A percentile compares a stretch with the other conserved stretches of the same genome.
Conservation (phyloP, 192 early-diverging fungal genomes). For the Backusella tuberculispora region DNA sequence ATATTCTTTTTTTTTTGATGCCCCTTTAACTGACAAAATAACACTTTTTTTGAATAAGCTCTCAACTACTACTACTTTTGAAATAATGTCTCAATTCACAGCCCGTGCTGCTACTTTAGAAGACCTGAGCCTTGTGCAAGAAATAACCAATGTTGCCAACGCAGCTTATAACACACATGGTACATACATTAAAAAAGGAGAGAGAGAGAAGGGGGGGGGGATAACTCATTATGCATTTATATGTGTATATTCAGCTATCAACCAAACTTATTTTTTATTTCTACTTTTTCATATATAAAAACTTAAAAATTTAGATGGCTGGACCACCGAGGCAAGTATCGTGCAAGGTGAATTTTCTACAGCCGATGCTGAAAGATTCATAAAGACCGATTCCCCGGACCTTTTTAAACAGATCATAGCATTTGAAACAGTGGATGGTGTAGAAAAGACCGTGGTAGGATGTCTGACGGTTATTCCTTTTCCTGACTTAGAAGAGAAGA, state of each 20-base stretch:
- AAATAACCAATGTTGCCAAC: not conserved
- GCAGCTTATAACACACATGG: conserved; percentile 20
- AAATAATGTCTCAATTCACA: conserved; percentile 2
- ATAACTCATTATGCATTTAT: not conserved
- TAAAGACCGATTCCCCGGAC: not conserved
- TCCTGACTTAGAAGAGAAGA: not conserved
- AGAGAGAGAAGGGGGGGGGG: too few relatives aligned
- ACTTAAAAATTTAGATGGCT: conserved; percentile 1
- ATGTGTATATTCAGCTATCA: too few relatives aligned
- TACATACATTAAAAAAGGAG: not conserved
- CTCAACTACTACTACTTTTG: not conserved
- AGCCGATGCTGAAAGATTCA: not conserved
- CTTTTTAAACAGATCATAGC: not conserved
- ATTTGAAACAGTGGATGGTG: not conserved
- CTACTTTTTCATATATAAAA: not conserved
- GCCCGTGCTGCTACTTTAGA: conserved; percentile 1
- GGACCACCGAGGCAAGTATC: conserved; percentile 18
- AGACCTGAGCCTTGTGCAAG: not conserved
- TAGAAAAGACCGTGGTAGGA: not conserved
- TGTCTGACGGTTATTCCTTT: conserved; percentile 4
- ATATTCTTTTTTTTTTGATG: not conserved
- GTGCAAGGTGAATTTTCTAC: not conserved
- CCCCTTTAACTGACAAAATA: not conserved
- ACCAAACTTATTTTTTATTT: not conserved
- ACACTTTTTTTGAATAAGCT: not conserved